Base-by-base conservation (phyloP, 2,329 filamentous ascomycete genomes). In the Pseudocercospora vitis region DNA sequence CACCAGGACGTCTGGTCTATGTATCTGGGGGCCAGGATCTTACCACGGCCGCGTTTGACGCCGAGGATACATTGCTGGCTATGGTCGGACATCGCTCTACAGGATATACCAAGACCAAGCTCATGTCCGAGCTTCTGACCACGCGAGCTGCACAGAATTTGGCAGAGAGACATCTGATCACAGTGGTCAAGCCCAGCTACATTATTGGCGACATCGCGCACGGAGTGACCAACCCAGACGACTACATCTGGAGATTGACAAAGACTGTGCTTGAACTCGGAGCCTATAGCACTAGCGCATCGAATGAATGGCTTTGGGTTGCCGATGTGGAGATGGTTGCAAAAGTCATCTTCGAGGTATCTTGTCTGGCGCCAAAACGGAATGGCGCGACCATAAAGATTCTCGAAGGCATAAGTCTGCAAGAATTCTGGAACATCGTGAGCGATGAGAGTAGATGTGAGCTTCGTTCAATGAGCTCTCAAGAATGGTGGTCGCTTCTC, bases 401-500 rank as follows among this genome's bases (percentile, higher is more conserved):
- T 39, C 16, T n/a, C 6, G 33, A 39, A 7, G 33, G 33, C 7
- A 39, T 14, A n/a, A n/a, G n/a, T n/a, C n/a, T n/a, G n/a, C n/a
- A n/a, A n/a, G n/a, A n/a, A n/a, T n/a, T n/a, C n/a, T n/a, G n/a
- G n/a, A n/a, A n/a, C n/a, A n/a, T n/a, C n/a, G n/a, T n/a, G n/a
- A n/a, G n/a, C n/a, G n/a, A n/a, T n/a, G n/a, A n/a, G n/a, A n/a
- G n/a, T 39, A 19, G 33, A 7, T 19, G 14, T 14, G 33, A 39
- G 33, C 33, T 39, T 39, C 33, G 33, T 39, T 19, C 33, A 7
- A 39, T 39, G n/a, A 39, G 33, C 33, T 39, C 33, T 14, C 7
- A 39, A 39, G 33, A 39, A 39, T 39, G n/a, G 33, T 39, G n/a
- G 33, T n/a, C 12, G 33, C 33, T 39, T 7, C 33, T 39, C n/a